A percentile compares a stretch with the other conserved stretches of the same genome.
Evolutionary conservation across 1,139 yeast genomes (phyloP).

Genomic region (Candida gigantensis): DNA sequence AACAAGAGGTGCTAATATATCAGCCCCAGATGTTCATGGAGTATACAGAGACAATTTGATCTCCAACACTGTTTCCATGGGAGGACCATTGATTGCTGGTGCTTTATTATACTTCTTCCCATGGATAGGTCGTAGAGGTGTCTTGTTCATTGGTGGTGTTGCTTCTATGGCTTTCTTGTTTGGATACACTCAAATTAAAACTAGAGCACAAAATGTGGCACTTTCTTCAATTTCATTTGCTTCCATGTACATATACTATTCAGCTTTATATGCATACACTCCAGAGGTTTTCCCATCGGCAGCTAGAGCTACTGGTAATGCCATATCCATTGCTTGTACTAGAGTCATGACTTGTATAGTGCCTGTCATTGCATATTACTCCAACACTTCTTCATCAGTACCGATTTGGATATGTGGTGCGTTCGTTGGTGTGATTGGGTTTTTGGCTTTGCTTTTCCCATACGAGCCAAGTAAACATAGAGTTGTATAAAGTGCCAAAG

Average conservation of each 20-base stretch:
- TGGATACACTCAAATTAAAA: slow-evolving; percentile 56
- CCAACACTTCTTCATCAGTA: slow-evolving; percentile 42
- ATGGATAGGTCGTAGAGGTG: slow-evolving; percentile 54
- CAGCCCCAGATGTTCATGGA: slow-evolving; percentile 32
- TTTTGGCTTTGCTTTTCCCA: slow-evolving; percentile 46
- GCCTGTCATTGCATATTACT: slow-evolving; percentile 53
- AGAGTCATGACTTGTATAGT: slow-evolving; percentile 51
- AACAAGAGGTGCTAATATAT: slow-evolving; percentile 45
- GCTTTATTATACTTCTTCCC: slow-evolving; percentile 41
- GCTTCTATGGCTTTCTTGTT: slow-evolving; percentile 55
- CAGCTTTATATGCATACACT: slow-evolving; percentile 56
- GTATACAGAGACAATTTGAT: slow-evolving; percentile 56
- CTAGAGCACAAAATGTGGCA: slow-evolving; percentile 52
- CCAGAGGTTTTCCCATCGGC: slow-evolving; percentile 61
- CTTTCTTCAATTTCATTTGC: slow-evolving; percentile 53
- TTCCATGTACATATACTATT: slow-evolving; percentile 53
- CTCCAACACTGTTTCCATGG: slow-evolving; percentile 50
- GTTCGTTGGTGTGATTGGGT: slow-evolving; percentile 44
- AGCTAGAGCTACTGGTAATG: slow-evolving; percentile 59
- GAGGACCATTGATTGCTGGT: slow-evolving; percentile 61
- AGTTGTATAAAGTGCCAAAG: slow-evolving; percentile 14
- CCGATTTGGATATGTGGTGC: slow-evolving; percentile 67
- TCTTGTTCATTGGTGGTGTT: slow-evolving; percentile 55
- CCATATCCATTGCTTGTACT: slow-evolving; percentile 48
- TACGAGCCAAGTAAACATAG: slow-evolving; percentile 43